Base-by-base conservation (phyloP, 2,329 filamentous ascomycete genomes). In the Zymoseptoria ardabiliae region DNA sequence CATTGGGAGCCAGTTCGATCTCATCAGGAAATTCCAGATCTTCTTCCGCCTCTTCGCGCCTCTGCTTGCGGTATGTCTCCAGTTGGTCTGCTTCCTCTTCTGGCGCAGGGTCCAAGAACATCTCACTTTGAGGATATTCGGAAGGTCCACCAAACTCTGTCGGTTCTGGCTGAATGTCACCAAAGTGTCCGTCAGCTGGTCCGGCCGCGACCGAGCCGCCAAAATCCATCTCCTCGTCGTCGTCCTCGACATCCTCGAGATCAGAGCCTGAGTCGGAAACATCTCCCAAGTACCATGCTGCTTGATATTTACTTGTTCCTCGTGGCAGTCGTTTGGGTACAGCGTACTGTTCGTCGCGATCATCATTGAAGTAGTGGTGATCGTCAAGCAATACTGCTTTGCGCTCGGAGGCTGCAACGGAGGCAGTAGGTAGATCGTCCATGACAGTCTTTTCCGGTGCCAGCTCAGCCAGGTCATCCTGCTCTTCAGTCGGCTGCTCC, bases 11-110 rank as follows among this genome's bases (percentile, higher is more conserved):
- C 56, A 99, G 79, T 74, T 99, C 95, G 59, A 99, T 94, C 74
- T 99, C 94, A 66, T 99, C 94, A 0, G 94, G 94, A 74, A 97
- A 99, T 73, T 97, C 93, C 57, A 89, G 84, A 73, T 99, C 94
- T 13, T 97, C 92, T 54, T 92, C 84, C 2, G 86, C 90, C 66
- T 97, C 93, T 22, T 86, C 85, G 55, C 86, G 85, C 69, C 91
- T 90, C 64, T 86, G 85, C 55, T 84, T 81, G 48, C 94, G 86
- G 75, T 91, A 99, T 51, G 88, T 88, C 58, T 86, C 89, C 49
- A 99, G 81, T 71, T 95, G 86, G 67, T 86, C 82, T 2, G 89
- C 88, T 69, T 95, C 91, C 63, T 97, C 91, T 68, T 96, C 87
- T 1, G 88, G 90, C 55, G 85, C 83, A 20, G 81, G 84, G 70